These are phyloP conservation scores for Apiotrichum sp. DNA, from an alignment of 1,284 basidiomycete species.

Conservation along the genomic window DNA sequence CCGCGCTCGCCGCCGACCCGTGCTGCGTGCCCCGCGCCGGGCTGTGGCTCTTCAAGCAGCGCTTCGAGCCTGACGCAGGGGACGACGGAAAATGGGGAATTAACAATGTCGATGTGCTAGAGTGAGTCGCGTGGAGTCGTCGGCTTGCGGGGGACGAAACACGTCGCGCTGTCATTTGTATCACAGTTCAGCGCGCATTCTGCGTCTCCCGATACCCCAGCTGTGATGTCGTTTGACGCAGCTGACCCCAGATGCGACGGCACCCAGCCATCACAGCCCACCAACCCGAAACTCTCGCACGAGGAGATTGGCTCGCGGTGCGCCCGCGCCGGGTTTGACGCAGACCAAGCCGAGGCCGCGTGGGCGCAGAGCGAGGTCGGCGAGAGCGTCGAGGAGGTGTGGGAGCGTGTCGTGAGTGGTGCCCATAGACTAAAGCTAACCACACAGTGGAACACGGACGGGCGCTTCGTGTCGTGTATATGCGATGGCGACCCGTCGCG, in stretches of 20 bases:
- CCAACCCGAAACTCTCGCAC: constrained; percentile 22
- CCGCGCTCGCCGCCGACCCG: constrained; percentile 20
- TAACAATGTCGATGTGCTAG: constrained; percentile 38
- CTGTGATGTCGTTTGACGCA: too few relatives aligned
- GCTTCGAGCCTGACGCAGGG: constrained; percentile 42
- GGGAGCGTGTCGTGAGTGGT: constrained; percentile 42
- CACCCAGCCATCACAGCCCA: neutral
- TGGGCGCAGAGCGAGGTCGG: constrained; percentile 46
- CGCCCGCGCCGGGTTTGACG: constrained; percentile 27
- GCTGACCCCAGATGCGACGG: constrained; percentile 17
- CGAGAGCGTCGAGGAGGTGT: constrained; percentile 46
- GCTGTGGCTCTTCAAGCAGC: constrained; percentile 39
- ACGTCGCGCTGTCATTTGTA: too few relatives aligned
- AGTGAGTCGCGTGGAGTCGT: constrained; percentile 25
- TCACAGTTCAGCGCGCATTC: too few relatives aligned
- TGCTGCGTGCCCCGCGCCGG: constrained; percentile 40
- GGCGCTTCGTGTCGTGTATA: constrained; percentile 41
- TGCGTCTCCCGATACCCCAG: too few relatives aligned
- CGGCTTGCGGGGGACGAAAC: neutral
- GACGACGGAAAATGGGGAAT: constrained; percentile 44
- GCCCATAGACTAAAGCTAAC: neutral
- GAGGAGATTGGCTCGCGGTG: constrained; percentile 42
- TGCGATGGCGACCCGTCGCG: constrained; percentile 12
- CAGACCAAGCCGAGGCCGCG: constrained; percentile 35
- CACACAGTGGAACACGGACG: constrained; percentile 42